Percentiles rank a stretch among this genome's conserved stretches.
These are phyloP conservation scores for Phalaenopsis equestris DNA, from an alignment of 106 monocot genomes.

Conservation along the genomic window DNA sequence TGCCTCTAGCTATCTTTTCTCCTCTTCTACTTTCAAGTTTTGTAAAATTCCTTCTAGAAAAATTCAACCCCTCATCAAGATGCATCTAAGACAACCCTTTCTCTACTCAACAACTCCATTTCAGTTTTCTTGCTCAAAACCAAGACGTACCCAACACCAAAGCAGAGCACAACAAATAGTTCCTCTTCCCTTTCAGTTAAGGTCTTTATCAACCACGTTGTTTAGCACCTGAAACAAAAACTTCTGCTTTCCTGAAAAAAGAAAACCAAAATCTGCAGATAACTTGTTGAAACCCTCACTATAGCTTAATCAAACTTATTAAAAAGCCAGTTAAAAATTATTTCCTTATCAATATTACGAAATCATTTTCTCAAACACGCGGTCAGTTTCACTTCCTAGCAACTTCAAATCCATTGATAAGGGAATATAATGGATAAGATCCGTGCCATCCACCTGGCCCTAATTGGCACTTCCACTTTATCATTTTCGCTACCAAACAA, in stretches of 20 bases:
- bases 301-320: background rate
- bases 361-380: background rate
- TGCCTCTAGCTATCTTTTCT: no score
- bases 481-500: background rate
- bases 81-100: no score
- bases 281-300: background rate
- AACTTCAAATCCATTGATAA: background rate
- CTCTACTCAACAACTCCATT: no score
- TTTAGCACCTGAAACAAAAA: background rate
- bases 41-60: no score
- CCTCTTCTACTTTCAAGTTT: no score
- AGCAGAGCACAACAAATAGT: no score
- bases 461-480: background rate
- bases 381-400: background rate
- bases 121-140: no score
- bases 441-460: background rate
- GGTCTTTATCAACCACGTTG: no score
- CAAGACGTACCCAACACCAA: no score
- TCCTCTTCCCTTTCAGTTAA: no score
- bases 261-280: background rate
- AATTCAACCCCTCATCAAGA: no score
- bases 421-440: background rate
- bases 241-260: background rate
- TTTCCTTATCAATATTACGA: background rate
- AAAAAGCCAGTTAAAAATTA: background rate